phyloP scores from a whole-genome alignment of 371 early-diverging fungal species.

The Mortierella sp. region DNA sequence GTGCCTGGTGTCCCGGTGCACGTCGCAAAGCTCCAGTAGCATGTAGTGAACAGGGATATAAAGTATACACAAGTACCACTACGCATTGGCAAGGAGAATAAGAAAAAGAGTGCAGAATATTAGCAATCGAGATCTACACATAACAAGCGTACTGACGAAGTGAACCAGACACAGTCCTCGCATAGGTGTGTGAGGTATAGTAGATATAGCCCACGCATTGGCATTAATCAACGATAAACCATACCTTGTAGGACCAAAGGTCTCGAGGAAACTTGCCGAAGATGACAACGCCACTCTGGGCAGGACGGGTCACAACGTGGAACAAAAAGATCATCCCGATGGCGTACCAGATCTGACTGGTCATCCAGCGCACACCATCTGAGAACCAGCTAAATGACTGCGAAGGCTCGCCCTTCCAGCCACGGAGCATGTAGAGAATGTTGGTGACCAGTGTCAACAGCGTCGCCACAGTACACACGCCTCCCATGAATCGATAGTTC shows the following conservation, averaged over 20 bases:
- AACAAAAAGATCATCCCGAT: slow-evolving; percentile 58
- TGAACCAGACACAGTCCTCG: background rate
- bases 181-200: background rate
- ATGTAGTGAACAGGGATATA: slow-evolving; percentile 50
- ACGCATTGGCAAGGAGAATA: background rate
- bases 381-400: slow-evolving; percentile 38
- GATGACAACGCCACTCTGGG: slow-evolving; percentile 54
- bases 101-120: background rate
- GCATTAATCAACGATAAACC: background rate
- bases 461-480: slow-evolving; percentile 36
- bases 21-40: slow-evolving; percentile 41
- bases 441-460: slow-evolving; percentile 41
- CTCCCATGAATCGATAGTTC: slow-evolving; percentile 50
- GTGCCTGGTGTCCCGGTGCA: too few species aligned
- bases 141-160: background rate
- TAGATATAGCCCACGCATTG: background rate
- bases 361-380: slow-evolving; percentile 51
- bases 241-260: slow-evolving; percentile 54
- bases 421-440: slow-evolving; percentile 52
- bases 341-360: slow-evolving; percentile 58
- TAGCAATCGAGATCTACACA: background rate
- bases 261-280: slow-evolving; percentile 56
- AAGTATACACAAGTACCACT: slow-evolving; percentile 47
- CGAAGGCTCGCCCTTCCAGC: slow-evolving; percentile 40
- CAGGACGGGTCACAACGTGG: slow-evolving; percentile 55